Evolutionary conservation across 2,329 filamentous ascomycete genomes (phyloP), one percentile per base, ranked within the genome.

Genomic region (Herpotrichia juniperi): DNA sequence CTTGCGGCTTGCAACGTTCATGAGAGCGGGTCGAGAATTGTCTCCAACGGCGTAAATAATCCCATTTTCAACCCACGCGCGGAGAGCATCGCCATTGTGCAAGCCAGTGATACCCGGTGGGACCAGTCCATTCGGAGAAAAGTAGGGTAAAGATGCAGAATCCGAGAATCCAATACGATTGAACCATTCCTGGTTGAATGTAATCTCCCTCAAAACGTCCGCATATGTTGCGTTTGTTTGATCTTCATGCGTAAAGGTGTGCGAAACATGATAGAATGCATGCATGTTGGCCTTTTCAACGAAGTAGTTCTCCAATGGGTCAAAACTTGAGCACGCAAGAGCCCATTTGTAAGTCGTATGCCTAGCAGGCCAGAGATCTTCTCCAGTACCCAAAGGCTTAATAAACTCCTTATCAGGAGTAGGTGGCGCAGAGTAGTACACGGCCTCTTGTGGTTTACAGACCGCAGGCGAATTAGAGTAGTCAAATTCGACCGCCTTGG

Each of bases 41-140:
- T 86, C 83, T 28, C 83, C 83, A 10, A 86, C 82, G 46, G 80
- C 82, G 59, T 81, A 77, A 16, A 62, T 75, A 57, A 86, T 80
- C 17, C 82, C 82, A 52, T 82, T 81, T 42, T 83, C 81, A 54
- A 73, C 71, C 81, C 81, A 86, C 11, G 83, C 83, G 32, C 68
- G 70, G 39, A 86, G 76, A 9, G 79, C 83, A 64, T 86, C 83
- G 12, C 81, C 83, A 59, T 86, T 86, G 71, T 85, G 83, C 25
- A 86, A 64, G 42, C 83, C 83, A 5, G 83, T 86, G 55, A 86
- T 86, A 19, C 81, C 83, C 0, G 83, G 83, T 3, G 83, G 83
- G 50, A 86, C 82, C 43, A 86, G 75, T 17, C 82, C 83, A 30
- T 78, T 75, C 2, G 74, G 56, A 9, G 81, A 84, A 64, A 79